These are phyloP conservation scores for Nitzschia inconspicua DNA, from an alignment of 108 stramenopile species.

Conservation along the genomic window DNA sequence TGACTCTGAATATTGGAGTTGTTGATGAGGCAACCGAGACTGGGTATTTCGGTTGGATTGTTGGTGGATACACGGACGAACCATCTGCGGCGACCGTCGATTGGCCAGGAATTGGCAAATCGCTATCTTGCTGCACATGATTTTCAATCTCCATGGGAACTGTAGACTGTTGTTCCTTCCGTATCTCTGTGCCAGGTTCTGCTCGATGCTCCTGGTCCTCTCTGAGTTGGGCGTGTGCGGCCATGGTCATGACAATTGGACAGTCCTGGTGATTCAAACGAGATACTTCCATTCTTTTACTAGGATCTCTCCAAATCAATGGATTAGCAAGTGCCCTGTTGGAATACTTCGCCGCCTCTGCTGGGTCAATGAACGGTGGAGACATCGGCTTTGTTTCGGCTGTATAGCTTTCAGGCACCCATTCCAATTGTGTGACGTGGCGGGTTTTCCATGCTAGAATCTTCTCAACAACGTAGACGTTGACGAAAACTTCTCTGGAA, in stretches of 20 bases:
- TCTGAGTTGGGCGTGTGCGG: constrained; percentile 23
- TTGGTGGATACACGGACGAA: too few relatives aligned
- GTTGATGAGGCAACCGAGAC: background rate
- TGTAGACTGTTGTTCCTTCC: background rate
- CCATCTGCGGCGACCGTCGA: background rate
- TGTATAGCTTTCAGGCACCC: constrained; percentile 7
- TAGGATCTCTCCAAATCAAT: constrained; percentile 44
- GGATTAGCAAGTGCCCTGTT: constrained; percentile 41
- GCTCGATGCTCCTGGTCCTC: too few relatives aligned
- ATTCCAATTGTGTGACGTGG: constrained; percentile 45
- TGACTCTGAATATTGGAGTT: constrained; percentile 15
- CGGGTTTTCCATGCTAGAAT: constrained; percentile 75
- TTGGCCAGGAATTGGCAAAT: too few relatives aligned
- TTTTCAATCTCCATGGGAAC: background rate
- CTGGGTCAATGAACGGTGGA: constrained; percentile 12
- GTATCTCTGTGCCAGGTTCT: too few relatives aligned
- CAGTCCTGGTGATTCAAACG: constrained; percentile 62
- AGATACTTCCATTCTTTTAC: constrained; percentile 70
- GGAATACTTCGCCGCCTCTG: constrained; percentile 48
- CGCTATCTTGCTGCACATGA: background rate
- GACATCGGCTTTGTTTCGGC: background rate
- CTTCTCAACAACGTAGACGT: constrained; percentile 83
- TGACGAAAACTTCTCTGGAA: constrained; percentile 64
- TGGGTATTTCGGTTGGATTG: background rate
- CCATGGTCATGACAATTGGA: constrained; percentile 58